Evolutionary conservation across 345 rosid species (phyloP), one percentile per base, ranked within the genome.

Genomic region (Gossypium turneri): DNA sequence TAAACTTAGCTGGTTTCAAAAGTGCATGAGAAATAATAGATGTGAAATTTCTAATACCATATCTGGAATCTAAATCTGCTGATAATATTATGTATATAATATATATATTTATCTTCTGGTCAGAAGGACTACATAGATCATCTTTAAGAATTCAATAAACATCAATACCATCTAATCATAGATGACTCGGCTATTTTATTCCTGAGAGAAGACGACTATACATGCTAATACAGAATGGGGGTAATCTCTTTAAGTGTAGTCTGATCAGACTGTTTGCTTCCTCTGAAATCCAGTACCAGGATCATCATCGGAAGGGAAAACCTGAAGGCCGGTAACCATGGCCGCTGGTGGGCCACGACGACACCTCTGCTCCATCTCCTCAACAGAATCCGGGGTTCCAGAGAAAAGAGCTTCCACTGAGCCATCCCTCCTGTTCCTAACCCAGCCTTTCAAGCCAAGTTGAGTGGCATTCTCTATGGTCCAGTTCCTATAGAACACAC

Each of bases 401-500:
- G 90, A 88, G 78, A 95, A 91, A 53, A 93, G 84, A 15, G 94
- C 96, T 84, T 93, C 98, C 41, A 92, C 98, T 0, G 96, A 85
- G 45, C 98, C 97, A 60, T 92, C 97, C 73, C 93, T 90, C 58
- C 84, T 84, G 78, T 91, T 94, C 85, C 95, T 85, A 13, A 94
- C 97, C 98, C 97, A 92, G 61, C 97, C 98, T 45, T 85, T 90
- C 44, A 94, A 24, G 74, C 93, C 93, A 63, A 94, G 84, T 69
- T 84, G 86, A 43, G 76, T 80, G 0, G 98, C 98, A 67, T 89
- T 91, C 80, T 90, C 96, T 27, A 89, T 79, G 1, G 94, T 91
- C 98, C 98, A 92, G 83, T 90, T 84, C 76, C 96, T 86, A 78
- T 91, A 92, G 75, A 94, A 94, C 41, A 94, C 97, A 55, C 96